Base-by-base conservation (phyloP, 768 basidiomycete genomes). In the Amanita inopinata region DNA sequence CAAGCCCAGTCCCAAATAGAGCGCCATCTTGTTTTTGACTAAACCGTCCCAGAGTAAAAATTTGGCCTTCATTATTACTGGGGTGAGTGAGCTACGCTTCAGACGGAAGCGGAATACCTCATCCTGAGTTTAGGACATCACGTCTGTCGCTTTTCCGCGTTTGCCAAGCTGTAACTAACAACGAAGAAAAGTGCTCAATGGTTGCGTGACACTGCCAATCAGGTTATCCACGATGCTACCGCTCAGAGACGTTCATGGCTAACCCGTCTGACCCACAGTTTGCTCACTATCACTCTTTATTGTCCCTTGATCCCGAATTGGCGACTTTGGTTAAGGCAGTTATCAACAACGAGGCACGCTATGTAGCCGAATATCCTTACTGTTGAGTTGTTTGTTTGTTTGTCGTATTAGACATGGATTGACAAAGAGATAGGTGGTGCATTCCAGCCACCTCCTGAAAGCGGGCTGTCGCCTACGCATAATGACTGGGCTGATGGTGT, bases 141-240 rank as follows among this genome's bases (percentile, higher is more conserved):
- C 78, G 83, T 85, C 56, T 36, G 78, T 65, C 8, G 27, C 40
- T 38, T 27, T 46, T 33, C 24, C n/a, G 19, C 6, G 10, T 12
- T 17, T 4, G 25, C 17, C 37, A 15, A 20, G 20, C n/a, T 17
- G 14, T 7, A 15, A 25, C 39, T 53, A 24, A 56, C 25, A 11
- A 8, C 27, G 28, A 18, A 44, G 30, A 36, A 24, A 46, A 87
- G 83, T 23, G 85, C 85, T 2, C 84, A 87, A 53, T 88, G 85
- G 85, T 67, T 88, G 27, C 79, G 85, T 38, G 84, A 88, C 54
- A 83, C 85, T 15, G 80, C 76, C 18, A 88, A 87, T 54, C 83
- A 85, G 61, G 81, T 79, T 41, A 20, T 23, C 22, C 38, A 12
- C 11, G 20, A 31, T n/a, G 25, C 5, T n/a, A 33, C n/a, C 5